Percentiles rank a stretch among this genome's conserved stretches.
These are phyloP conservation scores for Neolentinus lepideus DNA, from an alignment of 1,284 basidiomycete genomes.

Conservation along the genomic window DNA sequence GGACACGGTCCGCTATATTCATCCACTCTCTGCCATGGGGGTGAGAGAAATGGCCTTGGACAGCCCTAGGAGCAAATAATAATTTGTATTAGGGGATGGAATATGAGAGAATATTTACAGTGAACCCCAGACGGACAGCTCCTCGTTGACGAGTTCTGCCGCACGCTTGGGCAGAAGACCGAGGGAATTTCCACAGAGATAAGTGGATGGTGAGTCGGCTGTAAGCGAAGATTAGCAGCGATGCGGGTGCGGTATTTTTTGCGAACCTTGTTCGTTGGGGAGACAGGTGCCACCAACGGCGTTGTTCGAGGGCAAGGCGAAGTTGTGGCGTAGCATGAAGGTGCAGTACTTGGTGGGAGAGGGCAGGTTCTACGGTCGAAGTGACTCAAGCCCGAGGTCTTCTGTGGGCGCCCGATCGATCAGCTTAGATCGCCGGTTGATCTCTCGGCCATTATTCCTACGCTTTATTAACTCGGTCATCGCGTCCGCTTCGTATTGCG, in stretches of 20 bases:
- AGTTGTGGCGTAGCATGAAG: conserved; percentile 35
- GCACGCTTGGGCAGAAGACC: conserved; percentile 78
- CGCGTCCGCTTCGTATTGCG: background rate
- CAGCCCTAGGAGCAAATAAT: conserved; percentile 49
- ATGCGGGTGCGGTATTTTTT: conserved; percentile 14
- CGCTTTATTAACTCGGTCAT: background rate
- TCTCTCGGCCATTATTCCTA: background rate
- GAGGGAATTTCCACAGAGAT: conserved; percentile 96
- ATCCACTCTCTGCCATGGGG: conserved; percentile 83
- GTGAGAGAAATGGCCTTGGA: conserved; percentile 90
- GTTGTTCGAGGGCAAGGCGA: conserved; percentile 55
- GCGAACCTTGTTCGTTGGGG: conserved; percentile 28
- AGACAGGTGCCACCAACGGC: conserved; percentile 42
- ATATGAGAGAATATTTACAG: conserved; percentile 39
- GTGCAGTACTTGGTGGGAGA: background rate
- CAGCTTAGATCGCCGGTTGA: conserved; percentile 1
- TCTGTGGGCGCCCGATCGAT: conserved; percentile 1
- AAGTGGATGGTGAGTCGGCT: conserved; percentile 60
- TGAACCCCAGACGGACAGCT: conserved; percentile 83
- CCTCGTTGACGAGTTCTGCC: conserved; percentile 70
- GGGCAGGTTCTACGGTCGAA: background rate
- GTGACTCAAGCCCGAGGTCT: background rate
- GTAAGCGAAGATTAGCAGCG: conserved; percentile 2
- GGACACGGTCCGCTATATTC: conserved; percentile 67
- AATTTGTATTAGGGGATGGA: conserved; percentile 6